phyloP scores from a whole-genome alignment of 2,329 filamentous ascomycete genomes.

The Escovopsis sp. region DNA sequence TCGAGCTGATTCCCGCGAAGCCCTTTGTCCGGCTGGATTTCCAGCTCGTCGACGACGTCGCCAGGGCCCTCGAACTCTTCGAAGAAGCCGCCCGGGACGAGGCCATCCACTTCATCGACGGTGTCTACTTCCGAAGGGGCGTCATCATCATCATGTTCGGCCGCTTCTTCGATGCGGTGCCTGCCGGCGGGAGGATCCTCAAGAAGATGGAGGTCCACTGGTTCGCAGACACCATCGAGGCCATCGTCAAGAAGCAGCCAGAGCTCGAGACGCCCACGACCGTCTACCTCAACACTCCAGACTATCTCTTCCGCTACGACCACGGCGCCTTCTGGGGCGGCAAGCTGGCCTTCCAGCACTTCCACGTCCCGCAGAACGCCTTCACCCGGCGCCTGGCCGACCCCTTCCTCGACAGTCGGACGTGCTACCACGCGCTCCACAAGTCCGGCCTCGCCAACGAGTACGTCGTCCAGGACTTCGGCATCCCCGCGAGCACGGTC shows the following conservation, averaged over 20 bases:
- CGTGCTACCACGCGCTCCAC: conserved; percentile 38
- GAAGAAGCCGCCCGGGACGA: conserved; percentile 15
- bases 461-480: conserved; percentile 36
- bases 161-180: conserved; percentile 24
- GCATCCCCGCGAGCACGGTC: conserved; percentile 14
- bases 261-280: conserved; percentile 8
- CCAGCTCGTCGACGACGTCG: conserved; percentile 19
- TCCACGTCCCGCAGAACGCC: conserved; percentile 35
- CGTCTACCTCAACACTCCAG: conserved; percentile 27
- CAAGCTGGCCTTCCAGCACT: conserved; percentile 34
- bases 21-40: conserved; percentile 36
- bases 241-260: conserved; percentile 11
- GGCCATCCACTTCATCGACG: conserved; percentile 39
- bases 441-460: conserved; percentile 30
- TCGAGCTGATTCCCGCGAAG: conserved; percentile 33
- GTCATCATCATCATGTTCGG: conserved; percentile 37
- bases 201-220: conserved; percentile 18
- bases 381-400: conserved; percentile 35
- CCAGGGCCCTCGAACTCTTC: conserved; percentile 21
- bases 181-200: conserved; percentile 29
- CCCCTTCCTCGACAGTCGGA: conserved; percentile 36
- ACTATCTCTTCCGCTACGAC: conserved; percentile 44
- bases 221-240: conserved; percentile 16
- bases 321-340: conserved; percentile 42
- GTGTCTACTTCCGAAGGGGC: conserved; percentile 34